Base-by-base conservation (phyloP, 2,329 filamentous ascomycete species). In the Colletotrichum eremochloae region DNA sequence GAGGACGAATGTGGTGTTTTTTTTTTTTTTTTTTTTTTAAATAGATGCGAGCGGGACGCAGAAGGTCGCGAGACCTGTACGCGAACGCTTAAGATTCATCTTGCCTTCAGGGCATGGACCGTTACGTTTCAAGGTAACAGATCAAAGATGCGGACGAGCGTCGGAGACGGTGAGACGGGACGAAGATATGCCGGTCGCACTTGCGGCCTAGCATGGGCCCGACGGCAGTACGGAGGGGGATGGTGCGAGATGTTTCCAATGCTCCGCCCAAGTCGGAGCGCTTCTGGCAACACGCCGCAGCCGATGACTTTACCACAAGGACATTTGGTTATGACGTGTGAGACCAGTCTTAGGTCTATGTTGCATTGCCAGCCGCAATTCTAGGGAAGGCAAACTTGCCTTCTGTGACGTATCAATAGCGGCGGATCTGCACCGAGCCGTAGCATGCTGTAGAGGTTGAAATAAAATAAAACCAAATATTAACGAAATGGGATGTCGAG, bases 1-100 rank as follows among this genome's bases (percentile, higher is more conserved):
- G 3, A 93, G 69, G 65, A 92, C 91, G 8, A 80, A 75, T 0
- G 88, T 90, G 31, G 84, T 83, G 75, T 92, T 92, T 5, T 86
- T 80, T 4, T 24, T 24, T 86, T 80, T 4, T 24, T 24, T 86
- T 80, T 4, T 92, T 92, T 5, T 86, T 80, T 4, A 84, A 70
- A 72, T 83, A 88, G 0, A 86, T 86, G 68, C 90, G 44, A 67
- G 15, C 63, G 63, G 62, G 68, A 71, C 63, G 50, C 48, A 46
- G 38, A 57, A 24, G 56, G 56, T 71, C 63, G 57, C 63, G 55
- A 64, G 36, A 31, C 46, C 50, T 46, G 57, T 60, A 53, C 66
- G 33, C 48, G 42, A 14, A 18, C 40, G 42, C n/a, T 40, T 50
- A 24, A 57, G 42, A 48, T 18, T 5, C n/a, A 15, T 24, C 3